phyloP scores from a whole-genome alignment of 805 yeast species.

The Yamadazyma laniorum region DNA sequence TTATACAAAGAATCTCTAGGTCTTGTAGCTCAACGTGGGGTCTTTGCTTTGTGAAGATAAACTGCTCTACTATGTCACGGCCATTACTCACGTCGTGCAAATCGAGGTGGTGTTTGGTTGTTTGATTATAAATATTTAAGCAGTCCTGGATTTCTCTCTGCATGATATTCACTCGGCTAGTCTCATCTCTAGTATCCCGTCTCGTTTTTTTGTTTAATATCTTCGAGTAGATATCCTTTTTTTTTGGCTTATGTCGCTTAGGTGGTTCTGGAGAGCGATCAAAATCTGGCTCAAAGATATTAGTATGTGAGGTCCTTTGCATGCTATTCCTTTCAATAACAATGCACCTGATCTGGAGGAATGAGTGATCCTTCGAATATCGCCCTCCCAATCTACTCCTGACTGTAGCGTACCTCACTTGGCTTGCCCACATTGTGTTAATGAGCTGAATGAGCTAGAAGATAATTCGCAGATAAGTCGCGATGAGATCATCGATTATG shows the following conservation, averaged over 20 bases:
- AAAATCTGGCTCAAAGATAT: no score
- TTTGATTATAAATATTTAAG: slow-evolving; percentile 12
- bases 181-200: slow-evolving; percentile 29
- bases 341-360: no score
- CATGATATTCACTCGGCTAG: slow-evolving; percentile 25
- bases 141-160: slow-evolving; percentile 25
- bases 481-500: background rate
- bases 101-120: slow-evolving; percentile 5
- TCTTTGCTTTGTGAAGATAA: slow-evolving; percentile 21
- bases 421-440: background rate
- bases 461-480: background rate
- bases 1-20: slow-evolving; percentile 25
- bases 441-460: background rate
- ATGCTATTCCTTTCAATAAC: no score
- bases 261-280: background rate
- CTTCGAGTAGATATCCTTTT: background rate
- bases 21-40: slow-evolving; percentile 14
- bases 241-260: background rate
- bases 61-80: slow-evolving; percentile 21
- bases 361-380: no score
- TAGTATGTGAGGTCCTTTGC: no score
- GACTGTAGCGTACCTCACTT: background rate
- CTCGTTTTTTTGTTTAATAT: slow-evolving; percentile 22
- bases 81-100: slow-evolving; percentile 20
- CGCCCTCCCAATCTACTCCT: no score